Evolutionary conservation across 1,284 basidiomycete genomes (phyloP), one percentile per base, ranked within the genome.

Genomic region (Moesziomyces antarcticus): DNA sequence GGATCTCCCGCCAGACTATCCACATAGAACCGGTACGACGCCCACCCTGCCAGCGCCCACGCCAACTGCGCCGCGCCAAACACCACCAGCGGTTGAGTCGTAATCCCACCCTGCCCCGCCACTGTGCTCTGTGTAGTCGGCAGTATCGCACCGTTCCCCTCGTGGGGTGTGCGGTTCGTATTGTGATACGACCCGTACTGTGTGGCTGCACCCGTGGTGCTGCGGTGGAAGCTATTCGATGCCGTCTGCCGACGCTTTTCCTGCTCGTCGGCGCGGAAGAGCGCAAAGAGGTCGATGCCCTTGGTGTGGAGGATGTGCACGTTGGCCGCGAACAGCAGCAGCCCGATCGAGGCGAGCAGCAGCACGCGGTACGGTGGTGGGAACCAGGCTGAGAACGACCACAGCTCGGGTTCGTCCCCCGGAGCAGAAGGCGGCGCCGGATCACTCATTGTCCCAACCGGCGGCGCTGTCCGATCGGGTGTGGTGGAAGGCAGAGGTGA

Each of bases 331-430:
- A 79, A 82, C 47, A 77, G 68, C 9, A 78, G 57, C 40, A 83
- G 47, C 4, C 80, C 79, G 10, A 79, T 56, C 6, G 75, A 75
- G 9, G 80, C 65, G 10, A 83, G 74, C n/a, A 82, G 50, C 18
- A 82, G 47, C 18, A 82, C 79, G 35, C 82, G 76, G 50, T 82
- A 82, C 5, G 80, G 77, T 10, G 80, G 82, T 21, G 82, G 82
- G 30, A 82, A 69, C 21, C 69, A 73, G 16, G 67, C 73, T 11
- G 78, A 78, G 48, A 83, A 83, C 6, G 75, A 66, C 42, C 61
- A 65, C 1, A 61, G 52, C 21, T 61, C 35, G 18, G 48, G 40
- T 30, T 65, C 68, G 50, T 61, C 57, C 18, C 22, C 16, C 16
- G 60, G 60, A 52, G 59, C 62, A 16, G 5, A 51, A 48, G 35